Base-by-base conservation (phyloP, 2,329 filamentous ascomycete genomes). In the Aspergillus phoenicis region DNA sequence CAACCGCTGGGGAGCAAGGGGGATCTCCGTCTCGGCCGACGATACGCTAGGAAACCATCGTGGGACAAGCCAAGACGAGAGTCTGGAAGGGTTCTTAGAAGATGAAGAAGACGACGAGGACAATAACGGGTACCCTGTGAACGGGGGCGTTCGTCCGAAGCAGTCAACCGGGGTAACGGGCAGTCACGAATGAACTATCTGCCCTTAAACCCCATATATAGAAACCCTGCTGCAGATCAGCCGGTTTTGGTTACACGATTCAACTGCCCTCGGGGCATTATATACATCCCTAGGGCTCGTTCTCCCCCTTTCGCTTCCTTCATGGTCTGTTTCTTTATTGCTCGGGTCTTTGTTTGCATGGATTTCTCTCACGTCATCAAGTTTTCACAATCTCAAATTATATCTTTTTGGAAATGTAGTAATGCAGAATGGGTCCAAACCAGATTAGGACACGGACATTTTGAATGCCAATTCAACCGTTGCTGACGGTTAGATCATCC, bases 21-120 rank as follows among this genome's bases (percentile, higher is more conserved):
- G 85, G 15, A 84, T 88, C 45, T 85, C 83, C 2, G 82, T 88
- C 2, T 84, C 83, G 20, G 85, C 85, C 0, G 85, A 87, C 66
- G 85, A 87, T 55, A 78, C 77, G 0, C 56, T 80, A 57, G 73
- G 73, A 24, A 64, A 64, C 26, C 67, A 70, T 15, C 65, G 56
- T n/a, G 58, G 62, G 30, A 59, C 64, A 8, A 59, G 56, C 17
- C 52, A 58, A 45, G 61, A 68, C 49, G 43, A 41, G 8, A 28
- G 33, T 10, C 26, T 65, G 48, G 66, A 67, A 38, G 69, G 61
- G 8, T 67, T 71, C 47, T 58, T 66, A 33, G 68, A 68, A 39
- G 64, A 69, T 22, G 69, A 70, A 20, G 64, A 67, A n/a, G 55
- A 63, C 43, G 54, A 53, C 38, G 49, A 17, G 20, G 33, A 36